Conservation (phyloP, 1,284 basidiomycete species). For the Cerioporus squamosus region DNA sequence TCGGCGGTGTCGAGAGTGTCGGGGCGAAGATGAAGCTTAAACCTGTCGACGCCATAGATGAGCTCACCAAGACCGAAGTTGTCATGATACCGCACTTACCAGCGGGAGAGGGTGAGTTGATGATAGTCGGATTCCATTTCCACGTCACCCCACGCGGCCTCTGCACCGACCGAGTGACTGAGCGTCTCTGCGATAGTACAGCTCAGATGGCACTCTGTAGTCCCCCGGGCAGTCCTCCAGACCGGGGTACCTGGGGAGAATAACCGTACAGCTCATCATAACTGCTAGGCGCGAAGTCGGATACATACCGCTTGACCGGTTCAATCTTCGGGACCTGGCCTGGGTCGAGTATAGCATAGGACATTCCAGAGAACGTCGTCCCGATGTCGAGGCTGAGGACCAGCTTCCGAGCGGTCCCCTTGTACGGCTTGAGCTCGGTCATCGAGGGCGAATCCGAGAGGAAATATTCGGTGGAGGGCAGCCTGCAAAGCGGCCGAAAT, state of each 20-base stretch:
- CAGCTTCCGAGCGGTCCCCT: slow-evolving; percentile 38
- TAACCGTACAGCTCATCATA: background rate
- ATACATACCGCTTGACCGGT: slow-evolving; percentile 41
- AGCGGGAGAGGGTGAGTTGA: slow-evolving; percentile 51
- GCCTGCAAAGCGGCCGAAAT: background rate
- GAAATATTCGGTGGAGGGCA: background rate
- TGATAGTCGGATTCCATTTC: slow-evolving; percentile 49
- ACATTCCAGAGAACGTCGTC: slow-evolving; percentile 56
- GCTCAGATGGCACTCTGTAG: slow-evolving; percentile 58
- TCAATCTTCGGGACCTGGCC: slow-evolving; percentile 45
- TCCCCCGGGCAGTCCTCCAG: slow-evolving; percentile 42
- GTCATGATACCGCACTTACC: slow-evolving; percentile 43
- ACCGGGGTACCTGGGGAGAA: slow-evolving; percentile 43
- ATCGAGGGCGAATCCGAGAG: background rate
- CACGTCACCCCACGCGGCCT: slow-evolving; percentile 48
- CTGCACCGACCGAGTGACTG: slow-evolving; percentile 54
- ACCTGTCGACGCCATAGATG: slow-evolving; percentile 42
- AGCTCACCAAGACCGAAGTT: background rate
- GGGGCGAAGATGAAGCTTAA: slow-evolving; percentile 59
- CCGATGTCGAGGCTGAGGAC: slow-evolving; percentile 58
- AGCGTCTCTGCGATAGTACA: slow-evolving; percentile 53
- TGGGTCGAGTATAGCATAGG: slow-evolving; percentile 49
- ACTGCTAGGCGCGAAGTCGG: background rate
- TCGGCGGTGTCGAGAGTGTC: slow-evolving; percentile 27
- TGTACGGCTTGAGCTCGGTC: slow-evolving; percentile 1